These are phyloP conservation scores for Dictyostelium discoideum DNA, from an alignment of 78 protist genomes.

Conservation along the genomic window DNA sequence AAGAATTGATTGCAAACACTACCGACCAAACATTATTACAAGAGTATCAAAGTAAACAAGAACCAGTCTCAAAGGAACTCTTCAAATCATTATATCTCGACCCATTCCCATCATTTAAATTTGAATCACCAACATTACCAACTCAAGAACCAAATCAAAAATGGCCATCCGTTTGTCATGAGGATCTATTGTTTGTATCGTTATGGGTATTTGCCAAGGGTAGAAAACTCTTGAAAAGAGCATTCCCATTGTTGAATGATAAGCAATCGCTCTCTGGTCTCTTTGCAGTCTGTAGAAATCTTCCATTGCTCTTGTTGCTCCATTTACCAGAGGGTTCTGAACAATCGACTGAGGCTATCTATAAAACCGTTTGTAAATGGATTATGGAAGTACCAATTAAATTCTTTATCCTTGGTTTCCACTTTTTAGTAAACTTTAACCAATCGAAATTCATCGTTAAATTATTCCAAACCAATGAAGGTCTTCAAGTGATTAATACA, in stretches of 20 bases:
- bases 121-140: slow-evolving; percentile 61
- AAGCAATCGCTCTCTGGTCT: slow-evolving; percentile 33
- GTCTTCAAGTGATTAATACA: slow-evolving; percentile 9
- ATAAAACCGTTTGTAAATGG: slow-evolving; percentile 38
- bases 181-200: slow-evolving; percentile 64
- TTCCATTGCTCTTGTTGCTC: slow-evolving; percentile 40
- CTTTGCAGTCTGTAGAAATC: slow-evolving; percentile 73
- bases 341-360: slow-evolving; percentile 39
- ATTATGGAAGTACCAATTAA: slow-evolving; percentile 62
- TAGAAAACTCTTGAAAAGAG: slow-evolving; percentile 53
- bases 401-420: slow-evolving; percentile 70
- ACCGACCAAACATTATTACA: neutral
- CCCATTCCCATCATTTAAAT: slow-evolving; percentile 72
- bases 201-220: slow-evolving; percentile 74
- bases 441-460: slow-evolving; percentile 59
- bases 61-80: slow-evolving; percentile 28
- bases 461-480: slow-evolving; percentile 31
- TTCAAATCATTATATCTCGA: slow-evolving; percentile 64
- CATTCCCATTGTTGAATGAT: slow-evolving; percentile 29
- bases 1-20: slow-evolving; percentile 20
- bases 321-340: slow-evolving; percentile 77
- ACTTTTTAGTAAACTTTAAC: slow-evolving; percentile 62
- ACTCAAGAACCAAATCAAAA: slow-evolving; percentile 68
- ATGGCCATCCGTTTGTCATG: slow-evolving; percentile 77
- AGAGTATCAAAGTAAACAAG: slow-evolving; percentile 33